Conservation (phyloP, 306 rosid species). For the Hippophae gyantsensis region DNA sequence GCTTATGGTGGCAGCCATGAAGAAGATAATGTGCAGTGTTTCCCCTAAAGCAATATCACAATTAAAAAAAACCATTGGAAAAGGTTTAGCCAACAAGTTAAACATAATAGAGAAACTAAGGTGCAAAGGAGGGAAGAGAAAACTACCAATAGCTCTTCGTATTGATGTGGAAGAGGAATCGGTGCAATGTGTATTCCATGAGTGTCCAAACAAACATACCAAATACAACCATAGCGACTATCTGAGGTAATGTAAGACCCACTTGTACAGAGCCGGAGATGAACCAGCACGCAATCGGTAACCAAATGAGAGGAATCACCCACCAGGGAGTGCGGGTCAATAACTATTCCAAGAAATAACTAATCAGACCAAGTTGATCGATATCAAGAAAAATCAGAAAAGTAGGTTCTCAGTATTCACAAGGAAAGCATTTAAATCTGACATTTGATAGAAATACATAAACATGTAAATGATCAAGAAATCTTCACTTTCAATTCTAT, state of each 20-base stretch:
- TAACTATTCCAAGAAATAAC: conserved; percentile 42
- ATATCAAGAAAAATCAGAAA: too few relatives aligned
- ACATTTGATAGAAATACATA: too few relatives aligned
- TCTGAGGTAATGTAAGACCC: conserved; percentile 46
- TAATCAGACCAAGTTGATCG: too few relatives aligned
- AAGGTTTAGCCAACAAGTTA: background rate
- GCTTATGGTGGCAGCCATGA: conserved; percentile 93
- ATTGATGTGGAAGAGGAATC: conserved; percentile 74
- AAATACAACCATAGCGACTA: conserved; percentile 29
- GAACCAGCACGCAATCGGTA: conserved; percentile 60
- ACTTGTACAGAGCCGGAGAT: conserved; percentile 34
- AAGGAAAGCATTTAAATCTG: too few relatives aligned
- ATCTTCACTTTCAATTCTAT: too few relatives aligned
- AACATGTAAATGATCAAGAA: too few relatives aligned
- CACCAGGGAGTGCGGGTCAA: conserved; percentile 78
- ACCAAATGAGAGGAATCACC: conserved; percentile 78
- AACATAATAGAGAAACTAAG: background rate
- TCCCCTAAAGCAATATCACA: conserved; percentile 37
- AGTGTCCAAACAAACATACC: conserved; percentile 69
- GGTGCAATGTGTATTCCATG: conserved; percentile 64
- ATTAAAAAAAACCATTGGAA: background rate
- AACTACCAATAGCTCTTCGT: conserved; percentile 74
- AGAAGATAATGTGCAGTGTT: conserved; percentile 73
- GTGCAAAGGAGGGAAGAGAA: conserved; percentile 1
- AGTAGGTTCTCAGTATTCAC: too few relatives aligned